Evolutionary conservation across 495 filamentous ascomycete genomes (phyloP), one percentile per base, ranked within the genome.

Genomic region (Annulohypoxylon maeteangense): DNA sequence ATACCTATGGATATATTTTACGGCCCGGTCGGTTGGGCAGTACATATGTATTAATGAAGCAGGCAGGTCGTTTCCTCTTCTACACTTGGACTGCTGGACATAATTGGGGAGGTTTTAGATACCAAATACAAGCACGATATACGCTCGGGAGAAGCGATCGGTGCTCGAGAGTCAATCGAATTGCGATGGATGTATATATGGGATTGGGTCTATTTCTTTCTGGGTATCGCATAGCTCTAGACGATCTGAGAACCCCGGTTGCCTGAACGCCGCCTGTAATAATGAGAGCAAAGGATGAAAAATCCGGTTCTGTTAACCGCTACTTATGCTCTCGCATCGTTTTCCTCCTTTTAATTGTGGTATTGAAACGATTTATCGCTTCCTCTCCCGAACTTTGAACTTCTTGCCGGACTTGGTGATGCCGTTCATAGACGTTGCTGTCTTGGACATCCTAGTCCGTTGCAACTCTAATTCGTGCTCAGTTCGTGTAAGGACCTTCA

Each of bases 361-460:
- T n/a, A 20, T n/a, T n/a, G 7, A 23, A 31, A 11, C 42, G 7
- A 18, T 67, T 85, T 81, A 96, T 75, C 88, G 86, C 85, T 96
- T 97, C 72, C 94, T 85, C 83, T 93, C 91, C 56, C 89, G 81
- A 18, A 93, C 84, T 83, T 95, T 96, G 81, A 91, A 94, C 80
- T 91, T 94, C 76, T 91, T 84, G 12, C 94, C 93, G 29, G 87
- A 79, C 81, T 94, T 95, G 69, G 92, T 95, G 58, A 90, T 83
- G 8, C 93, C 93, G 14, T 68, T 73, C 44, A 91, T 91, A 7
- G 92, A 84, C 3, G 87, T 91, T 27, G 81, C 74, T 32, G 85
- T 84, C 77, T 95, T 95, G 50, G 88, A 89, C 93, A 97, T 85
- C 68, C 80, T 81, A 4, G 82, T 77, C 54, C 81, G 77, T 65